These are phyloP conservation scores for Yamadazyma endophytica DNA, from an alignment of 805 yeast species.

Conservation along the genomic window DNA sequence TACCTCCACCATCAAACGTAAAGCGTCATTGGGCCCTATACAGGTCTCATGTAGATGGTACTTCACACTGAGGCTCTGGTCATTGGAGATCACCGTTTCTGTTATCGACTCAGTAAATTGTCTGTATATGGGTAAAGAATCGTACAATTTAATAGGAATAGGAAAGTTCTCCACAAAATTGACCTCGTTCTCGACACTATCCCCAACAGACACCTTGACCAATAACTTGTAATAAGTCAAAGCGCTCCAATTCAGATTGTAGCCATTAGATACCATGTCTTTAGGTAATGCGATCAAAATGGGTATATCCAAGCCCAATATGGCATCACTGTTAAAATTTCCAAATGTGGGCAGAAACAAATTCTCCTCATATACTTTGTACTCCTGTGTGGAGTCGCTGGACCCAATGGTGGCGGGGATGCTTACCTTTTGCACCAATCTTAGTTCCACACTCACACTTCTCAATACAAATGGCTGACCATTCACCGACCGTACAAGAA, in stretches of 20 bases:
- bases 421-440: conserved; percentile 47
- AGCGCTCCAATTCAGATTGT: conserved; percentile 43
- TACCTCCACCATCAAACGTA: conserved; percentile 36
- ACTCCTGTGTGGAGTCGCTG: conserved; percentile 28
- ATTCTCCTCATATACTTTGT: conserved; percentile 31
- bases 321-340: conserved; percentile 28
- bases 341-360: conserved; percentile 37
- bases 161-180: conserved; percentile 39
- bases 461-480: conserved; percentile 46
- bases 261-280: conserved; percentile 51
- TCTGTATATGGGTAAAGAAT: conserved; percentile 51
- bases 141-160: conserved; percentile 52
- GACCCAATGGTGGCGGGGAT: conserved; percentile 37
- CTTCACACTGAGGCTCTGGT: conserved; percentile 44
- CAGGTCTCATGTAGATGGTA: conserved; percentile 48
- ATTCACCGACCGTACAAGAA: conserved; percentile 50
- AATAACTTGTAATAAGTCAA: conserved; percentile 44
- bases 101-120: conserved; percentile 52
- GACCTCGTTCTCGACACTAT: conserved; percentile 24
- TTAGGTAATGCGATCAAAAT: conserved; percentile 52
- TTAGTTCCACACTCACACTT: conserved; percentile 44
- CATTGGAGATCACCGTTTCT: conserved; percentile 42
- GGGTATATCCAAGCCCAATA: conserved; percentile 58
- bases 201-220: conserved; percentile 33
- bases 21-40: conserved; percentile 54